Evolutionary conservation across 1,139 yeast species (phyloP).

Genomic region (Protomyces arabidopsidicola): DNA sequence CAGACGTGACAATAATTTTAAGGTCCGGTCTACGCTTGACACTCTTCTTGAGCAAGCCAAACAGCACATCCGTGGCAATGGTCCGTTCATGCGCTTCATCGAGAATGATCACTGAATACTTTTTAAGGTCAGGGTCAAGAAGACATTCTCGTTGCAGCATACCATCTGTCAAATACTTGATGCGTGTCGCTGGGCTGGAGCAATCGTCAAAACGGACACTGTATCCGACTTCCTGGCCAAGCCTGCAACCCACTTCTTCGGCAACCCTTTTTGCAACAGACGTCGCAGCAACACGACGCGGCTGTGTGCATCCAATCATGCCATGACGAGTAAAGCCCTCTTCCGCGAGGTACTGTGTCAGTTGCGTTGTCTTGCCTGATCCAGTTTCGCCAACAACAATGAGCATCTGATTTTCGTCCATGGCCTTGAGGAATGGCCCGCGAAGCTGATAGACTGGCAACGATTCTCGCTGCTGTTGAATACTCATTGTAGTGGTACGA

Average conservation of each 20-base stretch:
- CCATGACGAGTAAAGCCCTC: conserved; percentile 62
- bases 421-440: conserved; percentile 54
- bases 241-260: conserved; percentile 64
- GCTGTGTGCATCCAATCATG: conserved; percentile 85
- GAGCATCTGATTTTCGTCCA: conserved; percentile 55
- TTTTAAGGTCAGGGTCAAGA: conserved; percentile 58
- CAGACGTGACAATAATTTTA: conserved; percentile 82
- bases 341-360: conserved; percentile 77
- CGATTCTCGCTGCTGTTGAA: conserved; percentile 53
- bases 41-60: conserved; percentile 69
- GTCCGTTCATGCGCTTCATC: conserved; percentile 97
- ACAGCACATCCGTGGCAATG: conserved; percentile 72
- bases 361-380: conserved; percentile 93
- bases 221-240: conserved; percentile 83
- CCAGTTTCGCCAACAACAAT: conserved; percentile 94
- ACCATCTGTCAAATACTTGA: conserved; percentile 82
- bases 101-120: conserved; percentile 80
- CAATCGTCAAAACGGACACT: conserved; percentile 81
- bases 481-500: conserved; percentile 50
- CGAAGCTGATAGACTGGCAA: conserved; percentile 75
- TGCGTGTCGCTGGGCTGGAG: conserved; percentile 57
- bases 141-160: conserved; percentile 72
- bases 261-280: conserved; percentile 89
- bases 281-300: conserved; percentile 93
- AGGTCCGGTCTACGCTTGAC: conserved; percentile 62